Base-by-base conservation (phyloP, 345 rosid species). In the Bretschneidera sinensis region DNA sequence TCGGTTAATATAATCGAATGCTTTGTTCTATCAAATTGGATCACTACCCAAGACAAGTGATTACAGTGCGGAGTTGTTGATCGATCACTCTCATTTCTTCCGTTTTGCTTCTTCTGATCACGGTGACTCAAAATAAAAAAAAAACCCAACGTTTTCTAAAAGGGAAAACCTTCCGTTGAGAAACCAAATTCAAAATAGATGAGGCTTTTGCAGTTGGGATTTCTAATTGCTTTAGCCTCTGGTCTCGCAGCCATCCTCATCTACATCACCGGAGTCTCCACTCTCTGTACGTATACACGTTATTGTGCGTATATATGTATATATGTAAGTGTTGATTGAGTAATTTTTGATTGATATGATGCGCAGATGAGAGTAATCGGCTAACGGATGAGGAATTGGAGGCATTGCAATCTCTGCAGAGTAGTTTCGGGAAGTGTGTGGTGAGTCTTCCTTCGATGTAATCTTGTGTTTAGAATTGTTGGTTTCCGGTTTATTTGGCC, bases 391-490 rank as follows among this genome's bases (percentile, higher is more conserved):
- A 84, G 54, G 95, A 94, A 79, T 67, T 77, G 63, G 76, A 78
- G 53, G 90, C 99, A 13, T 63, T 94, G 79, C 82, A 68, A 62
- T 80, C 87, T 33, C 67, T 86, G 14, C 92, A 82, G 73, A 74
- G 23, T 71, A 75, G 61, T 67, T 94, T 94, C 74, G 76, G 74
- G 72, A 90, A 90, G 79, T 94, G 96, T 72, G 97, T 94, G 74
- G 96, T 94, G 72, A 80, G 86, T 80, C 39, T 25, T 49, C 47
- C 6, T 39, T 39, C 45, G 11, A 39, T 39, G 11, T 39, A 11
- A 39, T 39, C 1, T 39, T 39, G n/a, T 39, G 11, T 28, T 28
- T 3, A 3, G 33, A 28, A 28, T 8, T 3, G 33, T 28, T 28
- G 5, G 33, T n/a, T n/a, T n/a, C n/a, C n/a, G n/a, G n/a, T n/a